Evolutionary conservation across 2,329 filamentous ascomycete genomes (phyloP).

Genomic region (Penicillium hesseltinei): DNA sequence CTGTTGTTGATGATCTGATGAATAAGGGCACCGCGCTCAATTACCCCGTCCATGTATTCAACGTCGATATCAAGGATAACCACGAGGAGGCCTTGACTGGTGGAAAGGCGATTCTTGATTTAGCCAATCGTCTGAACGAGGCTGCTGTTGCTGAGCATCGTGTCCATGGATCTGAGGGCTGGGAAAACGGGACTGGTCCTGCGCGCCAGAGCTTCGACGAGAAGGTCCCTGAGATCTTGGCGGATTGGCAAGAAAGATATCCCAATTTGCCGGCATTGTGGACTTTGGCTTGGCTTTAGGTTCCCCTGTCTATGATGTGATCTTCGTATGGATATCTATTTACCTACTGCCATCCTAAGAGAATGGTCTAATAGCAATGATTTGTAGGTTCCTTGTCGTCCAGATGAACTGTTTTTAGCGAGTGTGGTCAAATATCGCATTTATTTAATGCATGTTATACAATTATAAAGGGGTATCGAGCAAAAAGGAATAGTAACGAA

Average conservation of each 20-base stretch:
- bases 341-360: background rate
- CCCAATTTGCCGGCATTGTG: slow-evolving; percentile 86
- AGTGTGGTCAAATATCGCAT: background rate
- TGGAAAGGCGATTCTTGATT: slow-evolving; percentile 84
- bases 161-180: slow-evolving; percentile 60
- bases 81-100: slow-evolving; percentile 93
- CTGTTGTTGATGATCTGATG: slow-evolving; percentile 89
- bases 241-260: slow-evolving; percentile 92
- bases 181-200: slow-evolving; percentile 66
- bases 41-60: slow-evolving; percentile 93
- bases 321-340: background rate
- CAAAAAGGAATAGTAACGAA: background rate
- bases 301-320: background rate
- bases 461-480: slow-evolving; percentile 5
- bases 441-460: background rate
- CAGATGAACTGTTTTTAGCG: background rate
- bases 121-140: slow-evolving; percentile 80
- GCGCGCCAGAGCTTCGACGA: slow-evolving; percentile 83
- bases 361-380: slow-evolving; percentile 1
- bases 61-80: slow-evolving; percentile 97
- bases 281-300: slow-evolving; percentile 90
- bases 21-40: slow-evolving; percentile 84
- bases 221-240: slow-evolving; percentile 85
- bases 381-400: background rate
- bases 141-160: slow-evolving; percentile 76